Evolutionary conservation across 2,329 filamentous ascomycete genomes (phyloP).

Genomic region (Trichoderma sp.): DNA sequence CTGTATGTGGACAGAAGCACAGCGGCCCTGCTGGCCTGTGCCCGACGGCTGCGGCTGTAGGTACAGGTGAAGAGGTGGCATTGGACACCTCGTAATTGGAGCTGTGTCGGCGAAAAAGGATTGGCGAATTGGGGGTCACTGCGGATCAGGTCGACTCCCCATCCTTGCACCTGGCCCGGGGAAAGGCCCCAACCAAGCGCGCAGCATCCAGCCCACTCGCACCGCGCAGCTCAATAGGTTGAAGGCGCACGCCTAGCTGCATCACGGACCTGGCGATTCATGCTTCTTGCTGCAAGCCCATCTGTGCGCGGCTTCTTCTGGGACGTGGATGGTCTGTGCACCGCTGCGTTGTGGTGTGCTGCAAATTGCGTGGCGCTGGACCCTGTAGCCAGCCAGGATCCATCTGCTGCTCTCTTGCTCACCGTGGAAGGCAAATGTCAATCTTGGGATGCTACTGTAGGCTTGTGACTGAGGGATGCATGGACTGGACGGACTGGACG

Average conservation of each 20-base stretch:
- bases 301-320: constrained; percentile 26
- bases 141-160: constrained; percentile 15
- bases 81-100: neutral
- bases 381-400: constrained; percentile 23
- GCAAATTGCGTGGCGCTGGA: constrained; percentile 25
- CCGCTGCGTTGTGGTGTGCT: constrained; percentile 18
- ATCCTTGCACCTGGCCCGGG: constrained; percentile 16
- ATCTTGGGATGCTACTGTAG: constrained; percentile 12
- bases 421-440: constrained; percentile 23
- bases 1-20: neutral
- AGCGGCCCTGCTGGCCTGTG: neutral
- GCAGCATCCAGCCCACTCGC: constrained; percentile 21
- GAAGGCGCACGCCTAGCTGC: constrained; percentile 18
- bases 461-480: constrained; percentile 15
- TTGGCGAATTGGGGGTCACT: constrained; percentile 17
- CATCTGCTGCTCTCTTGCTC: constrained; percentile 14
- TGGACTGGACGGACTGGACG: neutral
- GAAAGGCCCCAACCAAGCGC: constrained; percentile 20
- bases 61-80: constrained; percentile 4
- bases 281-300: constrained; percentile 26
- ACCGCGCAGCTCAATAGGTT: constrained; percentile 18
- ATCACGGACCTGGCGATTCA: constrained; percentile 26
- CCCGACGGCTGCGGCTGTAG: constrained; percentile 6
- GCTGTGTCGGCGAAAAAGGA: constrained; percentile 5
- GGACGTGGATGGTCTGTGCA: constrained; percentile 24